phyloP scores from a whole-genome alignment of 371 early-diverging fungal species.

The Zancudomyces culisetae region DNA sequence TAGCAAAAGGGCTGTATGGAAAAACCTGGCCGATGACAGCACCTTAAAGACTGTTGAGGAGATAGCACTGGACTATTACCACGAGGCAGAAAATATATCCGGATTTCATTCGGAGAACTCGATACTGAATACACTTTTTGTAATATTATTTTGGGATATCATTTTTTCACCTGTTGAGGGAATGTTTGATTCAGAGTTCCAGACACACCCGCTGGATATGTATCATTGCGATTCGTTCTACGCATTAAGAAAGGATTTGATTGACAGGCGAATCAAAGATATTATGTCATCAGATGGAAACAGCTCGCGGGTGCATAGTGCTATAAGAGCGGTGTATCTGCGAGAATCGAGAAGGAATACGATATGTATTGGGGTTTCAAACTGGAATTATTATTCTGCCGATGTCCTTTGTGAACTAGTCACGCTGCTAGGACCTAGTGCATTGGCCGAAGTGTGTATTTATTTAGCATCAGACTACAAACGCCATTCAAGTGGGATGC shows the following conservation, averaged over 20 bases:
- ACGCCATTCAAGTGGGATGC: not conserved
- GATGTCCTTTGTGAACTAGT: not conserved
- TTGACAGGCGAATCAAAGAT: slow-evolving; percentile 31
- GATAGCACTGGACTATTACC: slow-evolving; percentile 36
- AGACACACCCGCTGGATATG: slow-evolving; percentile 48
- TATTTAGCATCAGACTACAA: slow-evolving; percentile 5
- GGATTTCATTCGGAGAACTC: slow-evolving; percentile 46
- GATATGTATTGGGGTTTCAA: slow-evolving; percentile 36
- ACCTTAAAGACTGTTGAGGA: slow-evolving; percentile 36
- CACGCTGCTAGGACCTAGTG: not conserved
- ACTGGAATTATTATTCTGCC: slow-evolving; percentile 31
- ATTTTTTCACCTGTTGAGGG: slow-evolving; percentile 39
- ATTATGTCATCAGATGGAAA: slow-evolving; percentile 27
- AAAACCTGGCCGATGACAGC: too few species aligned
- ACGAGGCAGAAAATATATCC: slow-evolving; percentile 8
- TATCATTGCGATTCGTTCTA: slow-evolving; percentile 40
- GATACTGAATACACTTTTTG: slow-evolving; percentile 36
- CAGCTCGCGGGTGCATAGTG: slow-evolving; percentile 16
- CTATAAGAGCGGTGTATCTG: slow-evolving; percentile 27
- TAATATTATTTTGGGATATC: slow-evolving; percentile 51
- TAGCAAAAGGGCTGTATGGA: slow-evolving; percentile 25
- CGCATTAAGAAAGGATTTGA: slow-evolving; percentile 28
- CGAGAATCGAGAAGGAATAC: slow-evolving; percentile 26
- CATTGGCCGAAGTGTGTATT: slow-evolving; percentile 1
- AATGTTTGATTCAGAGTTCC: slow-evolving; percentile 55